These are phyloP conservation scores for Gossypium stocksii DNA, from an alignment of 345 rosid species.

Conservation along the genomic window DNA sequence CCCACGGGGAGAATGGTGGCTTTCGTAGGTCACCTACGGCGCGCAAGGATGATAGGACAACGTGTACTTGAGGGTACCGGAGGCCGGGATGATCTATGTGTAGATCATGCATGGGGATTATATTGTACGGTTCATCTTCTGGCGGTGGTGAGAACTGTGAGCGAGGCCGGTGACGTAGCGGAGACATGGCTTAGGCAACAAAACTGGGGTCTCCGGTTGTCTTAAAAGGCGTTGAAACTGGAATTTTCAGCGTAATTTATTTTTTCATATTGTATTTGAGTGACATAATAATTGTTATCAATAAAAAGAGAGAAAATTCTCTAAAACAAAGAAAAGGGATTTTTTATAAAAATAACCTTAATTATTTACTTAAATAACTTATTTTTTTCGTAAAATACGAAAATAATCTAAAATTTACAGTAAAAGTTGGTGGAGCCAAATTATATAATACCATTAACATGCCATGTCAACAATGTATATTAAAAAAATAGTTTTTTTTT, in stretches of 20 bases:
- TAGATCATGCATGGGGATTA: slow-evolving; percentile 82
- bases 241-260: not conserved
- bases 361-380: no score
- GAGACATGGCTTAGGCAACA: not conserved
- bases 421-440: no score
- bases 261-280: not conserved
- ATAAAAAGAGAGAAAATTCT: no score
- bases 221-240: not conserved
- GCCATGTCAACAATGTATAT: no score
- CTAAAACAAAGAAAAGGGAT: no score
- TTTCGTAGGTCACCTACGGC: slow-evolving; percentile 70
- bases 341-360: no score
- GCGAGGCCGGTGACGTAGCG: not conserved
- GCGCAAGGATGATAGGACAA: slow-evolving; percentile 67
- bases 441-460: no score
- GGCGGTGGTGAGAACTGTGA: slow-evolving; percentile 13
- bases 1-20: slow-evolving; percentile 72
- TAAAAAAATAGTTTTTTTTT: no score
- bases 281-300: no score
- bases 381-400: no score
- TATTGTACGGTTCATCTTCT: slow-evolving; percentile 56
- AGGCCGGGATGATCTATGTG: slow-evolving; percentile 87
- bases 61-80: slow-evolving; percentile 81
- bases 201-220: not conserved
- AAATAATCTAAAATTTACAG: no score